Conservation (phyloP, 2,329 filamentous ascomycete species). For the Mycosphaerella arachidis region DNA sequence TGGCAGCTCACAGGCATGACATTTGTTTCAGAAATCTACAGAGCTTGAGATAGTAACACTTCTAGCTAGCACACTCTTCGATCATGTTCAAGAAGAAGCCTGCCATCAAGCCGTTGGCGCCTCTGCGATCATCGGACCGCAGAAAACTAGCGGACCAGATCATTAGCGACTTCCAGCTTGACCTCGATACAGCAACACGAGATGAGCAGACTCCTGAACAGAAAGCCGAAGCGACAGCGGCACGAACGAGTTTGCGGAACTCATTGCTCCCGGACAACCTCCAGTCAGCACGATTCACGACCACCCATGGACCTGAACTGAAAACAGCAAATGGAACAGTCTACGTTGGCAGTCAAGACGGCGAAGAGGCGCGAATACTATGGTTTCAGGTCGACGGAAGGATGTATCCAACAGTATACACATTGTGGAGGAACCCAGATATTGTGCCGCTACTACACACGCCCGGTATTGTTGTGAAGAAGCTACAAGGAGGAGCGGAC, state of each 20-base stretch:
- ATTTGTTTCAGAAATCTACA: background rate
- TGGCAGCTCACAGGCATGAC: background rate
- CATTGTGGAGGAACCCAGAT: slow-evolving; percentile 59
- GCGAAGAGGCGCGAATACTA: slow-evolving; percentile 55
- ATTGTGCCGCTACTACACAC: slow-evolving; percentile 62
- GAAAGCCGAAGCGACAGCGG: slow-evolving; percentile 41
- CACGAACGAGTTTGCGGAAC: slow-evolving; percentile 52
- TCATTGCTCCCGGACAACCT: slow-evolving; percentile 60
- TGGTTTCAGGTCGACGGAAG: slow-evolving; percentile 61
- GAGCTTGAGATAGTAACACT: background rate
- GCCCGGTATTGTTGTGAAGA: slow-evolving; percentile 56
- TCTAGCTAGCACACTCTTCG: background rate
- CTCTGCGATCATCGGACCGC: slow-evolving; percentile 63
- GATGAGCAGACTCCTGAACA: slow-evolving; percentile 38
- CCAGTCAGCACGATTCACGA: slow-evolving; percentile 60
- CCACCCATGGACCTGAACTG: slow-evolving; percentile 58
- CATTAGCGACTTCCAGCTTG: slow-evolving; percentile 56
- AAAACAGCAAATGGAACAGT: slow-evolving; percentile 59
- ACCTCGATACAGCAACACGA: slow-evolving; percentile 14
- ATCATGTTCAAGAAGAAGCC: slow-evolving; percentile 39
- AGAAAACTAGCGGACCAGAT: slow-evolving; percentile 64
- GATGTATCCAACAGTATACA: slow-evolving; percentile 56
- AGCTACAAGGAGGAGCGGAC: slow-evolving; percentile 61
- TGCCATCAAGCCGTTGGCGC: slow-evolving; percentile 60
- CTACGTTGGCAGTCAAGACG: slow-evolving; percentile 58